Evolutionary conservation across 2,329 filamentous ascomycete genomes (phyloP).

Genomic region (Davidsoniella eucalypti): DNA sequence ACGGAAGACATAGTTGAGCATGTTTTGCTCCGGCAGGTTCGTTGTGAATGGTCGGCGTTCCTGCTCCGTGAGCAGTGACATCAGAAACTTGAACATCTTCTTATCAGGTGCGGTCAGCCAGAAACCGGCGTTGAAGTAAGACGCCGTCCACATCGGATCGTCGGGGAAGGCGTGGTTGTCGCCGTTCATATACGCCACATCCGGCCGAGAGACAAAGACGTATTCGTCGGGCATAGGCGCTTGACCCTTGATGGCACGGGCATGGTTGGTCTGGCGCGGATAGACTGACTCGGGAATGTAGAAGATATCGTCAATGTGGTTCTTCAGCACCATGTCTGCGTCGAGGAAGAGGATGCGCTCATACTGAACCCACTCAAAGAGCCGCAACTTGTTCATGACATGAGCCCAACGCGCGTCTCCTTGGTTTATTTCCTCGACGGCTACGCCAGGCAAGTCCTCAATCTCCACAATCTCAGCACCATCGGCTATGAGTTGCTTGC

Average conservation of each 20-base stretch:
- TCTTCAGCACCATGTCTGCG: constrained; percentile 24
- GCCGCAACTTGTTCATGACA: constrained; percentile 26
- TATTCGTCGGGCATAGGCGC: constrained; percentile 19
- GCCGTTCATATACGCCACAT: constrained; percentile 19
- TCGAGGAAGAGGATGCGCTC: constrained; percentile 27
- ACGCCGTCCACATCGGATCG: constrained; percentile 14
- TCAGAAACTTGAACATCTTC: constrained; percentile 23
- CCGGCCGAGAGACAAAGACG: constrained; percentile 20
- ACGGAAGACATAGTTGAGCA: constrained; percentile 28
- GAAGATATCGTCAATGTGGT: constrained; percentile 24
- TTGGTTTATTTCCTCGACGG: constrained; percentile 21
- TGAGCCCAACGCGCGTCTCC: constrained; percentile 25
- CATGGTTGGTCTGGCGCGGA: constrained; percentile 12
- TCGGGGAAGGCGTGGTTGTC: constrained; percentile 23
- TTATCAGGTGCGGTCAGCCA: constrained; percentile 24
- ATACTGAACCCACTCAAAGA: constrained; percentile 26
- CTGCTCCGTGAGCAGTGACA: constrained; percentile 19
- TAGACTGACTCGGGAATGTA: constrained; percentile 17
- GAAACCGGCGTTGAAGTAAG: constrained; percentile 25
- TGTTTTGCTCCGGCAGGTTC: constrained; percentile 24
- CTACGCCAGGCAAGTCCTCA: constrained; percentile 15
- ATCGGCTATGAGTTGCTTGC: constrained; percentile 20
- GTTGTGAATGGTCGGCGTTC: constrained; percentile 23
- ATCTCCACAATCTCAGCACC: constrained; percentile 24
- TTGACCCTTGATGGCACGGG: constrained; percentile 18